phyloP scores from a whole-genome alignment of 2,329 filamentous ascomycete genomes.

The Fusarium chuoi region DNA sequence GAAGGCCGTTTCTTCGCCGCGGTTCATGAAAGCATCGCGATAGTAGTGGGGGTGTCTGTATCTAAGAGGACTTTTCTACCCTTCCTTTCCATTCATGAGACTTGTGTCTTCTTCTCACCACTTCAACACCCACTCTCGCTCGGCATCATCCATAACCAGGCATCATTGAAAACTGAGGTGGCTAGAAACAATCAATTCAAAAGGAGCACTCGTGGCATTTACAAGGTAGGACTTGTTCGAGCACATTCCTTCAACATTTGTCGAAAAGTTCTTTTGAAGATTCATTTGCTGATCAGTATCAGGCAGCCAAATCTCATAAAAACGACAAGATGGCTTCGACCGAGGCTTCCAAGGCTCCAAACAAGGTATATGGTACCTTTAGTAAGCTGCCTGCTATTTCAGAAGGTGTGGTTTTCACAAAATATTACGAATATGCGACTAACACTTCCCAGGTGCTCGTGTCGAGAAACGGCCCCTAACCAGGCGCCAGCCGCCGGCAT shows the following conservation, averaged over 20 bases:
- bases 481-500: constrained; percentile 53
- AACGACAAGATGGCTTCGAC: constrained; percentile 37
- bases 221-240: not conserved
- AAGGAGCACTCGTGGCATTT: not conserved
- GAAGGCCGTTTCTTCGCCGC: not conserved
- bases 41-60: constrained; percentile 13
- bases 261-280: not conserved
- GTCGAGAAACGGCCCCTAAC: constrained; percentile 61
- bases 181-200: not conserved
- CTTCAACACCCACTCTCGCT: not conserved
- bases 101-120: not conserved
- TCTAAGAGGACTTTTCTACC: constrained; percentile 9
- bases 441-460: constrained; percentile 53
- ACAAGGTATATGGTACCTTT: constrained; percentile 34
- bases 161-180: not conserved
- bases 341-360: constrained; percentile 17
- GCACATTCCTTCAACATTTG: not conserved
- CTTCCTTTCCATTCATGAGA: not conserved
- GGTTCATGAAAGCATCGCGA: not conserved
- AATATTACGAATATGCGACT: not conserved
- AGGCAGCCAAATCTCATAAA: constrained; percentile 22
- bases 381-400: constrained; percentile 52
- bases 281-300: constrained; percentile 20
- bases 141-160: not conserved
- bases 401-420: constrained; percentile 40